Base-by-base conservation (phyloP, 1,284 basidiomycete genomes). In the Trametes polyzona region DNA sequence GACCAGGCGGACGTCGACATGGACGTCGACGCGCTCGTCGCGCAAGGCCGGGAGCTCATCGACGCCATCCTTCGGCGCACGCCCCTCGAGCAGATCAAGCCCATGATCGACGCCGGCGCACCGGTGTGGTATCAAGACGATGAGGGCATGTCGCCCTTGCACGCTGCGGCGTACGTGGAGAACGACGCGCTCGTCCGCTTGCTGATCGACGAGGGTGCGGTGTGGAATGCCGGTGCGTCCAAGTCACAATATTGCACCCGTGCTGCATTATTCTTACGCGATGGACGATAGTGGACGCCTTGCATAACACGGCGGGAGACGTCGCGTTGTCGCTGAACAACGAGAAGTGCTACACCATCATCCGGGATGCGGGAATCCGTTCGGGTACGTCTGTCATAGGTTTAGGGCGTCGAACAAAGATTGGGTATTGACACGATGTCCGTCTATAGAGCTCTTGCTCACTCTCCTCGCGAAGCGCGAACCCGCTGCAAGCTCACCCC, bases 101-200 rank as follows among this genome's bases (percentile, higher is more conserved):
- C 68, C 11, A 71, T 90, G 26, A 79, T 95, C 64, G 81, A 87
- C 17, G 74, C 76, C n/a, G 90, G 85, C 19, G 92, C 93, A 1
- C 95, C 96, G 2, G 80, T 94, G 42, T 99, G 96, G 96, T 96
- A 88, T 72, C 93, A 96, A 72, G 90, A 91, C 69, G 86, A 87
- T 47, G 82, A 83, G n/a, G 79, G 94, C 5, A 92, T 88, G 69
- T 93, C 92, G 6, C 81, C 88, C 10, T 74, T 99, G 44, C 96
- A 98, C 70, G 95, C 93, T 37, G 96, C 96, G 1, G 93, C 92
- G 0, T 93, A 90, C 64, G 73, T 81, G 32, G 85, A 88, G 58
- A 82, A 90, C 63, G 71, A 79, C 2, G 78, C 81, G 9, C 74
- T 95, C 5, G 78, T 92, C 8, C 79, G 82, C 55, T 68, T 83